These are phyloP conservation scores for Calonectria honghensis DNA, from an alignment of 2,329 filamentous ascomycete species.

Conservation along the genomic window DNA sequence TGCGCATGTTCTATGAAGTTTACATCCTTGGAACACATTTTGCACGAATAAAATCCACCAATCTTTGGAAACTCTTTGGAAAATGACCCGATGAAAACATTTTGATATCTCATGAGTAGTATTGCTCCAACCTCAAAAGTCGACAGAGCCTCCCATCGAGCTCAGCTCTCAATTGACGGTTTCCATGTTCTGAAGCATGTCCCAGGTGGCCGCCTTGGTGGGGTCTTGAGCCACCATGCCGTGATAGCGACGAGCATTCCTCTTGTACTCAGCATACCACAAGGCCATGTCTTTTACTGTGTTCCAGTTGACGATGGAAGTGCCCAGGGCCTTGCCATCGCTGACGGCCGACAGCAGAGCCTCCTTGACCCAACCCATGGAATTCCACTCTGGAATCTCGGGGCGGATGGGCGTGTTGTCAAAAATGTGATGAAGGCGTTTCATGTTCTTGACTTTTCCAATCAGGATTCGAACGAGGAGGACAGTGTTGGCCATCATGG, in stretches of 20 bases:
- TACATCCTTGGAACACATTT: background rate
- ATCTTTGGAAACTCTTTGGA: background rate
- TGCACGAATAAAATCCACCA: background rate
- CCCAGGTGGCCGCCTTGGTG: background rate
- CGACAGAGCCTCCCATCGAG: background rate
- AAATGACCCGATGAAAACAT: background rate
- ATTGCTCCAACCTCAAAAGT: background rate
- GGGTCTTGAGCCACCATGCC: background rate
- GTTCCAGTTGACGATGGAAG: background rate
- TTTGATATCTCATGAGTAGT: background rate
- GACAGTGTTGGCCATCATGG: background rate
- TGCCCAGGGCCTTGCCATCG: background rate
- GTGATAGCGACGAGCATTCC: background rate
- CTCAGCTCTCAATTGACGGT: background rate
- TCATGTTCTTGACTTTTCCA: background rate
- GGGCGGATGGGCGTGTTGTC: background rate
- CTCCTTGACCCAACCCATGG: background rate
- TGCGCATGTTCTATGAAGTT: background rate
- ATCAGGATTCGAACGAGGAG: background rate
- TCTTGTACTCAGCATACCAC: background rate
- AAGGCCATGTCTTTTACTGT: background rate
- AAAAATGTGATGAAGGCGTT: background rate
- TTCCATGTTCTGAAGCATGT: background rate
- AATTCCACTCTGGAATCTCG: background rate
- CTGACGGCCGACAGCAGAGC: background rate